Percentiles rank a stretch among this genome's conserved stretches.
Conservation (phyloP, 768 basidiomycete genomes). For the Tylopilus intermedius region DNA sequence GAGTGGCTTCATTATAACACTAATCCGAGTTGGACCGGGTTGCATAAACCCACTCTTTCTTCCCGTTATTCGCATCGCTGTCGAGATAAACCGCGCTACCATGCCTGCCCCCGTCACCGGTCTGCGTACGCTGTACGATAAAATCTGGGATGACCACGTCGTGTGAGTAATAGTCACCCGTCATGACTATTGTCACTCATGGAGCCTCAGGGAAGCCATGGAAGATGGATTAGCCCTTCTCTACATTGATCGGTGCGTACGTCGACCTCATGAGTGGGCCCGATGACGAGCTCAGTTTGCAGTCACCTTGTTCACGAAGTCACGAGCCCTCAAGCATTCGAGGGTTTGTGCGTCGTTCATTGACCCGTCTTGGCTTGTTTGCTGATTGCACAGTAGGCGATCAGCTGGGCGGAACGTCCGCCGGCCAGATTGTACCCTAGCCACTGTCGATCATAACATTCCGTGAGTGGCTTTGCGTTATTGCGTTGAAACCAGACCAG, state of each 20-base stretch:
- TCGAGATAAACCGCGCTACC: not conserved
- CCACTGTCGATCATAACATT: slow-evolving; percentile 85
- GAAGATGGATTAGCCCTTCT: slow-evolving; percentile 75
- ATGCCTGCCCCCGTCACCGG: slow-evolving; percentile 55
- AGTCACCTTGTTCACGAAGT: slow-evolving; percentile 81
- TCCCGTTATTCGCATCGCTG: not conserved
- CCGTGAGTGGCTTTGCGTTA: slow-evolving; percentile 49
- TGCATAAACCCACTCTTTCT: not conserved
- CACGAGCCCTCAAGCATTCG: slow-evolving; percentile 90
- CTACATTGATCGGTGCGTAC: slow-evolving; percentile 71
- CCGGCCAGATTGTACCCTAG: slow-evolving; percentile 83
- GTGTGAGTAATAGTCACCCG: slow-evolving; percentile 48
- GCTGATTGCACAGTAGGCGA: slow-evolving; percentile 39
- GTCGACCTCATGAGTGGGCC: not conserved
- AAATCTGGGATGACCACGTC: slow-evolving; percentile 97
- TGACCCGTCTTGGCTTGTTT: not conserved
- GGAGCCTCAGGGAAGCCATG: slow-evolving; percentile 51
- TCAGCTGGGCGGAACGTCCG: slow-evolving; percentile 74
- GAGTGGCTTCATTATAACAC: not conserved
- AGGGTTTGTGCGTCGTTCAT: slow-evolving; percentile 58
- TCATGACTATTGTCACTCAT: slow-evolving; percentile 13
- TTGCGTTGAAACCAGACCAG: not conserved
- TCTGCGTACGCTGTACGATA: slow-evolving; percentile 93
- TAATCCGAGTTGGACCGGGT: not conserved
- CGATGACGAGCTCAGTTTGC: not conserved